Evolutionary conservation across 177 flowering plant genomes (phyloP), one percentile per base, ranked within the genome.

Genomic region (Vitis hybrid): DNA sequence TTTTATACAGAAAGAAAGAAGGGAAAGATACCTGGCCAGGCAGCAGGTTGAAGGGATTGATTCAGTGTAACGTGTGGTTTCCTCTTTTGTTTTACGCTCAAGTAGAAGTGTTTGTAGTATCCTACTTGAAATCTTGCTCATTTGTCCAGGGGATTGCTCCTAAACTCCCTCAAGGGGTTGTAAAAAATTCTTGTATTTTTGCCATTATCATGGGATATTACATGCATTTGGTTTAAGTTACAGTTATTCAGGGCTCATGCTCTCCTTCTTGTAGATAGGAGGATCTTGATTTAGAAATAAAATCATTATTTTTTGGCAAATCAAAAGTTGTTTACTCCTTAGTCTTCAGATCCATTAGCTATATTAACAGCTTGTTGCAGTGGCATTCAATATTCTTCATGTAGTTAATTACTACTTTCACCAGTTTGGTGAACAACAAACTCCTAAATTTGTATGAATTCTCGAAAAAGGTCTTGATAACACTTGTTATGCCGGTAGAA

Each of bases 1-100:
- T 71, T 67, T 68, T 71, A 60, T 72, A 18, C 70, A 92, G 97
- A 90, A 90, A 81, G 97, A 90, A 68, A 76, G 95, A 52, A 82
- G 97, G 72, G 97, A 92, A 73, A 86, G 93, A 78, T 90, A 88
- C 71, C 73, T 91, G 63, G 97, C 97, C 4, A 76, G 83, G 17
- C 97, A 90, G 73, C 94, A 91, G 74, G 82, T 84, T 62, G 92
- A 88, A 75, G 93, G 87, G 12, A 69, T 78, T 51, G 91, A 86
- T 72, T 89, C 92, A 13, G 80, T 83, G 51, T 90, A 78, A 80
- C 72, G 59, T 21, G 60, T 1, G 24, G 56, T 66, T 60, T 35
- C 18, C 24, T 50, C 18, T 59, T 40, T 30, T 60, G 63, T 30
- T 14, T 52, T 49, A 32, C 3, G 18, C 49, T 61, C 10, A 54